Evolutionary conservation across 202 grass and related monocot species (phyloP).

Genomic region (Elaeis oleifera): DNA sequence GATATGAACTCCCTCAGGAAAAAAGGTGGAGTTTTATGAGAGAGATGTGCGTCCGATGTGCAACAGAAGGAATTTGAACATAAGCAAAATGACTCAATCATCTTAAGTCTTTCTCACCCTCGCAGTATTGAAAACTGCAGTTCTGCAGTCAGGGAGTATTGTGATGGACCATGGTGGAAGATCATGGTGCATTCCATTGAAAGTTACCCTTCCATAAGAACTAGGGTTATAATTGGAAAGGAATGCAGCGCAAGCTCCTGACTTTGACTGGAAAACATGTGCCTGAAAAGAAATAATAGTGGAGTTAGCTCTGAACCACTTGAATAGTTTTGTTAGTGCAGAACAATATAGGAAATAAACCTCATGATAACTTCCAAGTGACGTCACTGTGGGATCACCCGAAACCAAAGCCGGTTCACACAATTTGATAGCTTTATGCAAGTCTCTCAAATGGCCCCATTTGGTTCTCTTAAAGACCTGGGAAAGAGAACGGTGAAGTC

Average conservation of each 20-base stretch:
- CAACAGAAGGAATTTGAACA: too few species aligned
- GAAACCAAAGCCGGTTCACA: slow-evolving; percentile 65
- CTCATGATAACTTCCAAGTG: slow-evolving; percentile 66
- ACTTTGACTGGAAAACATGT: slow-evolving; percentile 64
- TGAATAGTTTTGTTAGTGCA: background rate
- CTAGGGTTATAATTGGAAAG: slow-evolving; percentile 70
- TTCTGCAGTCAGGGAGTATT: slow-evolving; percentile 92
- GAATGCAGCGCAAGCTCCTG: slow-evolving; percentile 77
- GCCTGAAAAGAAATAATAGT: slow-evolving; percentile 32
- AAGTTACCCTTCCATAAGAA: slow-evolving; percentile 37
- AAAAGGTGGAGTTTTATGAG: too few species aligned
- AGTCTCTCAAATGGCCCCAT: slow-evolving; percentile 83
- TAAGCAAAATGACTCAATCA: too few species aligned
- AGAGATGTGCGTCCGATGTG: too few species aligned
- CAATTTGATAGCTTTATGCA: slow-evolving; percentile 94
- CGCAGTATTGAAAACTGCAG: slow-evolving; percentile 79
- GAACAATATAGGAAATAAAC: slow-evolving; percentile 14
- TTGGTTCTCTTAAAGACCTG: slow-evolving; percentile 83
- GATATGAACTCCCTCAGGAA: too few species aligned
- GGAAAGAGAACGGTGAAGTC: background rate
- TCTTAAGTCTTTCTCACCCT: slow-evolving; percentile 40
- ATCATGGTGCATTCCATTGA: slow-evolving; percentile 47
- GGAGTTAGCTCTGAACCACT: background rate
- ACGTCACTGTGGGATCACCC: slow-evolving; percentile 49
- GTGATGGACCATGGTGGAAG: slow-evolving; percentile 93